These are phyloP conservation scores for Candida wancherniae DNA, from an alignment of 805 yeast genomes.

Conservation along the genomic window DNA sequence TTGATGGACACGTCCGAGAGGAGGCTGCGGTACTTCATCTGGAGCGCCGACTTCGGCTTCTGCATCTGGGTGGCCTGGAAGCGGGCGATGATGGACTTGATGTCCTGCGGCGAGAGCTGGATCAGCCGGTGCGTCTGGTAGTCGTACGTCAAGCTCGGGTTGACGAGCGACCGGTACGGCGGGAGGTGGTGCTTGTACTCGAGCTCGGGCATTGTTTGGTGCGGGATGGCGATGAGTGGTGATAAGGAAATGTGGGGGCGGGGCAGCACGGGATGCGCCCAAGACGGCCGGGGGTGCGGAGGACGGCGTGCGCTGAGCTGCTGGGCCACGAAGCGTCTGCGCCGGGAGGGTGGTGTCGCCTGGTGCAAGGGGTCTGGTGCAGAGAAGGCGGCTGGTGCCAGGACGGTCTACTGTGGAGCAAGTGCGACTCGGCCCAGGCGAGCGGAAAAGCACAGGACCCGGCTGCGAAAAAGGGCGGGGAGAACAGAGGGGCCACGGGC, in stretches of 20 bases:
- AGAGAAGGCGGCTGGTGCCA: no score
- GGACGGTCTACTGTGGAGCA: no score
- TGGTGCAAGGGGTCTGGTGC: no score
- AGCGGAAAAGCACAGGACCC: no score
- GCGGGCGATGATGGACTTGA: slow-evolving; percentile 19
- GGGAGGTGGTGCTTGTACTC: slow-evolving; percentile 32
- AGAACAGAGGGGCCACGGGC: no score
- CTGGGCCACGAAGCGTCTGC: no score
- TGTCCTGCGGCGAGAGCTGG: slow-evolving; percentile 33
- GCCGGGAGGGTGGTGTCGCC: no score
- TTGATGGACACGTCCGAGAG: slow-evolving; percentile 45
- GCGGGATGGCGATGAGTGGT: not conserved
- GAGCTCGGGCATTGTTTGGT: slow-evolving; percentile 13
- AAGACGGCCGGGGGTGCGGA: no score
- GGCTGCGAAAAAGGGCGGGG: no score
- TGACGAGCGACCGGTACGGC: slow-evolving; percentile 49
- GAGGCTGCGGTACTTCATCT: slow-evolving; percentile 46
- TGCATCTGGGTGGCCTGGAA: slow-evolving; percentile 14
- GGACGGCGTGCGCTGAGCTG: no score
- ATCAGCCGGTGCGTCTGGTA: slow-evolving; percentile 43
- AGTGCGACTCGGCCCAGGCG: no score
- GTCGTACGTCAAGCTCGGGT: slow-evolving; percentile 47
- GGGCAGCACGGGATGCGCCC: no score
- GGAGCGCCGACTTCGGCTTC: slow-evolving; percentile 20
- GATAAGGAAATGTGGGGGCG: not conserved